Base-by-base conservation (phyloP, 2,329 filamentous ascomycete genomes). In the Aspergillus cejpii region DNA sequence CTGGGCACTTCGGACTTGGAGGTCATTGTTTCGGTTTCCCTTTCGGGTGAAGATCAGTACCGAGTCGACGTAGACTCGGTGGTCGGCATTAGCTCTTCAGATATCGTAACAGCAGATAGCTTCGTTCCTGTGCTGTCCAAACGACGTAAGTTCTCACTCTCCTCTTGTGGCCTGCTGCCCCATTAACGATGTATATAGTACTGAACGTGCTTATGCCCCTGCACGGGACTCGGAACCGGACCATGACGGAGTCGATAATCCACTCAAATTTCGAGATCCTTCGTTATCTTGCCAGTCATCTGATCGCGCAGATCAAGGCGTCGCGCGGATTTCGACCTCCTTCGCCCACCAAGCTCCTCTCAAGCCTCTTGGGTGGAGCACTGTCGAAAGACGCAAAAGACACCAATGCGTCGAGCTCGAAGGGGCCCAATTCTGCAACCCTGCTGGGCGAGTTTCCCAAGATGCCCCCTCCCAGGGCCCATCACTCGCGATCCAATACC, bases 261-360 rank as follows among this genome's bases (percentile, higher is more conserved):
- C 82, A 82, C 8, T 87, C 85, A 53, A 85, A 95, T 59, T 81
- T 82, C 37, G 88, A 88, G 50, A 80, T 87, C 2, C 73, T 95
- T 21, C 83, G 83, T 26, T 80, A 81, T 3, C 70, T 95, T 19
- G 78, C 77, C 37, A 73, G 86, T 31, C 73, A 79, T 15, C 72
- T 79, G 24, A 77, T 83, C 31, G 74, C 77, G 0, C 80, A 83
- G 58, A 85, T 80, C 62, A 77, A 80, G 8, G 62, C 58, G 20
- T 59, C 65, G 28, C 77, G 77, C 43, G 82, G 81, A 0, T 86
- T 87, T 60, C 76, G 91, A 7, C 81, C 82, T 3, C 79, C 84
- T n/a, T 96, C 90, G 1, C 90, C 91, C 0, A 87, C 94, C 38
- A 97, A 96, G 64, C 76, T 95, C 59, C 74, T 97, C 12, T 94